phyloP scores from a whole-genome alignment of 495 filamentous ascomycete genomes.

The Haplographium delicatum region DNA sequence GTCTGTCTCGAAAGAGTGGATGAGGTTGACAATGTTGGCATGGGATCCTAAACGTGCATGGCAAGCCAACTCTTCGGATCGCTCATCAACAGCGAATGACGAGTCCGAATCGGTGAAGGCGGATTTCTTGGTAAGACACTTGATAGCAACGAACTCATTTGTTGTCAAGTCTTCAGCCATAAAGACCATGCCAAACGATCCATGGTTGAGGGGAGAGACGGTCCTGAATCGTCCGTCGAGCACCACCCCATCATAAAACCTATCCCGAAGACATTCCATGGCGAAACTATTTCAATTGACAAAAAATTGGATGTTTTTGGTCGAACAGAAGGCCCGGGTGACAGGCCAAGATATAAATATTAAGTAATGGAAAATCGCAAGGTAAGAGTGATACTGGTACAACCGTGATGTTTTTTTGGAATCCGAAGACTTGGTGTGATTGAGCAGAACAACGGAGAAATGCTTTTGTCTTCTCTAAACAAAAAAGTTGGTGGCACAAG shows the following conservation, averaged over 20 bases:
- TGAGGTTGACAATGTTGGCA: constrained; percentile 88
- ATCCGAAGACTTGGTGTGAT: constrained; percentile 28
- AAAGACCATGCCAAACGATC: constrained; percentile 97
- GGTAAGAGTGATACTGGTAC: constrained; percentile 18
- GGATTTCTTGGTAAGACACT: constrained; percentile 80
- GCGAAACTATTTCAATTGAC: too few relatives aligned
- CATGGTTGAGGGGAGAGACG: constrained; percentile 91
- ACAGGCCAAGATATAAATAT: constrained; percentile 5
- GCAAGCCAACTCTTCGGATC: constrained; percentile 80
- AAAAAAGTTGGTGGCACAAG: constrained; percentile 26
- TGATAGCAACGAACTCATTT: constrained; percentile 80
- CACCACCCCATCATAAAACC: constrained; percentile 65
- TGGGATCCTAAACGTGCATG: constrained; percentile 75
- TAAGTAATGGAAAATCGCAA: constrained; percentile 15
- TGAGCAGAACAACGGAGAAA: constrained; percentile 27
- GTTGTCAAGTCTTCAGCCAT: constrained; percentile 75
- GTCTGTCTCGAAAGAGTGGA: constrained; percentile 88
- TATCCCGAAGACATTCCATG: constrained; percentile 78
- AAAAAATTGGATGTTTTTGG: too few relatives aligned
- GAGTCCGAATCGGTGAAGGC: constrained; percentile 44
- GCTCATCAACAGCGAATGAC: constrained; percentile 64
- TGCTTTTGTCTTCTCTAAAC: constrained; percentile 30
- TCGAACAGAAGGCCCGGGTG: not conserved
- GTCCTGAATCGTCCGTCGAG: constrained; percentile 85
- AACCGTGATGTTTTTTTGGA: constrained; percentile 24